These are phyloP conservation scores for Citrus trifoliata DNA, from an alignment of 345 rosid genomes.

Conservation along the genomic window DNA sequence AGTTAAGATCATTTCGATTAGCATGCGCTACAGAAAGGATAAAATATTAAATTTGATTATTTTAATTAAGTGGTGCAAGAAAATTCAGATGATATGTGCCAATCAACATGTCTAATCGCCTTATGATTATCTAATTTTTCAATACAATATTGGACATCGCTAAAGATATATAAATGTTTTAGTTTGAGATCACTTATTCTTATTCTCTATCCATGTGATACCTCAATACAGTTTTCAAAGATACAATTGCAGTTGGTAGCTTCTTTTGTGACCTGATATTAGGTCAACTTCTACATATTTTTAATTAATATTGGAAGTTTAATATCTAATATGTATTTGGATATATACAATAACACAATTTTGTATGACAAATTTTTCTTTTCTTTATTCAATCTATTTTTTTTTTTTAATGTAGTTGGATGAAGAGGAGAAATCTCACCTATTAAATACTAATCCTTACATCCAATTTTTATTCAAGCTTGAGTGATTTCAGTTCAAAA, in stretches of 20 bases:
- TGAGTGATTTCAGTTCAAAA: no score
- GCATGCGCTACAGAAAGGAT: neutral
- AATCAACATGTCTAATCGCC: neutral
- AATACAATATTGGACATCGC: neutral
- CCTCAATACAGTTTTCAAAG: neutral
- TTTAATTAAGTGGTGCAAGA: neutral
- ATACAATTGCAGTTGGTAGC: neutral
- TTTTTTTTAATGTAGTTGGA: no score
- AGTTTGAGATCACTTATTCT: neutral
- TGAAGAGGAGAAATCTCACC: no score
- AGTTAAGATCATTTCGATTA: no score
- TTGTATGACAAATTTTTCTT: no score
- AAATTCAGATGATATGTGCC: neutral
- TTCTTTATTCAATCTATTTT: no score
- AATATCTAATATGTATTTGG: no score
- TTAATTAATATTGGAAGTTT: no score
- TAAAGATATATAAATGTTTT: neutral
- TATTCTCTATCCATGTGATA: neutral
- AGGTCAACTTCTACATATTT: neutral
- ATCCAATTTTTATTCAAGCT: no score
- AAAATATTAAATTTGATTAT: neutral
- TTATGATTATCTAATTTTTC: neutral
- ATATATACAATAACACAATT: no score
- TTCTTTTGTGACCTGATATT: neutral
- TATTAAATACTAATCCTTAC: no score